phyloP scores from a whole-genome alignment of 352 stramenopile species.

The Phytopythium cucurbitacearum region DNA sequence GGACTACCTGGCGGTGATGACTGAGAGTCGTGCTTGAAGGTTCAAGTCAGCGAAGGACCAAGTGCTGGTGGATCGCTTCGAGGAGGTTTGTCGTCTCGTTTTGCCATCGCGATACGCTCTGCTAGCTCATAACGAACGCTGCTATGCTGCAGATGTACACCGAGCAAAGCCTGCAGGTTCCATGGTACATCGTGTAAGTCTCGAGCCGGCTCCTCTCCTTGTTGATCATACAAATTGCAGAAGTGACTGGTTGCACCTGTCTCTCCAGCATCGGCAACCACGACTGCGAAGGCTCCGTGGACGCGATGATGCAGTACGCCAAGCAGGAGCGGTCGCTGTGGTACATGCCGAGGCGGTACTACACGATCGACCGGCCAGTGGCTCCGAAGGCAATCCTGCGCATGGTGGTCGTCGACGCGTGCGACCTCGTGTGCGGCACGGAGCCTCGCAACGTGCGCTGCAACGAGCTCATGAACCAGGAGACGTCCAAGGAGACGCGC shows the following conservation, averaged over 20 bases:
- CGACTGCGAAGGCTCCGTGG: slow-evolving; percentile 81
- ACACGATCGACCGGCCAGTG: slow-evolving; percentile 71
- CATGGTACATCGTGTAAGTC: slow-evolving; percentile 85
- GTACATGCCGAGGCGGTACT: slow-evolving; percentile 80
- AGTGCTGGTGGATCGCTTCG: slow-evolving; percentile 63
- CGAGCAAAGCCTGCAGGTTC: slow-evolving; percentile 51
- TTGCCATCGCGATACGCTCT: background rate
- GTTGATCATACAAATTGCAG: background rate
- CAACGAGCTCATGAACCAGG: slow-evolving; percentile 70
- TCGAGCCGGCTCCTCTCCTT: background rate
- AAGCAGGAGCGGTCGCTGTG: slow-evolving; percentile 62
- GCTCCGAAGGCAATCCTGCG: slow-evolving; percentile 77
- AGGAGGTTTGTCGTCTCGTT: slow-evolving; percentile 39
- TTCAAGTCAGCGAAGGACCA: slow-evolving; percentile 56
- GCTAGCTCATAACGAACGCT: background rate
- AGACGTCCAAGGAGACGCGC: slow-evolving; percentile 57
- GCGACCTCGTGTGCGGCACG: slow-evolving; percentile 78
- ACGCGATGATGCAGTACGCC: slow-evolving; percentile 79
- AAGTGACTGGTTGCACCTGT: background rate
- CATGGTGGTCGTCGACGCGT: slow-evolving; percentile 76
- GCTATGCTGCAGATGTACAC: slow-evolving; percentile 58
- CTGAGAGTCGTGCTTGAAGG: slow-evolving; percentile 15
- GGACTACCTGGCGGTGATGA: background rate
- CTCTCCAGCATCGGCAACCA: slow-evolving; percentile 77
- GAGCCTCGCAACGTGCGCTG: slow-evolving; percentile 76